Percentiles rank a stretch among this genome's conserved stretches.
Evolutionary conservation across 345 rosid species (phyloP).

Genomic region (sweet orange (Citrus sinensis)): DNA sequence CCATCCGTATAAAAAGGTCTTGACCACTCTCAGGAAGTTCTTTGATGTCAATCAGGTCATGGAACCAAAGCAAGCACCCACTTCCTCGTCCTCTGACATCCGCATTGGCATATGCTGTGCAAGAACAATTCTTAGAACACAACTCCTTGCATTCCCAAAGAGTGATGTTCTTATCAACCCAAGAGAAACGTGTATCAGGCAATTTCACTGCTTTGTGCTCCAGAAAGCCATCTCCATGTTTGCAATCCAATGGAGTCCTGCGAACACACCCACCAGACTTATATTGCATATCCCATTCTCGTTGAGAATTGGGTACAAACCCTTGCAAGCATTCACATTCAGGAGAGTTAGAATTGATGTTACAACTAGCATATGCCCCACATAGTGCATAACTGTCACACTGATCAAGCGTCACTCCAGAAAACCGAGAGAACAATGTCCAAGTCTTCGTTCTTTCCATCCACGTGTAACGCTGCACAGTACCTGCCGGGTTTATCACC

Average conservation of each 20-base stretch:
- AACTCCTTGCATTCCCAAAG: conserved; percentile 12
- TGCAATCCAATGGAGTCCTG: conserved; percentile 3
- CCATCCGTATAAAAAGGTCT: conserved; percentile 9
- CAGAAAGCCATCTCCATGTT: conserved; percentile 2
- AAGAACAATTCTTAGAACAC: conserved; percentile 21
- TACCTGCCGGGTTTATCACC: neutral
- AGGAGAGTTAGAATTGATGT: neutral
- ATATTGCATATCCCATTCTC: conserved; percentile 1
- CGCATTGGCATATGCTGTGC: conserved; percentile 18
- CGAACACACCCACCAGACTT: conserved; percentile 12
- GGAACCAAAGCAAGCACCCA: conserved; percentile 15
- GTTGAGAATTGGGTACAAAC: conserved; percentile 3
- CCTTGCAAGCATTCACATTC: conserved; percentile 16
- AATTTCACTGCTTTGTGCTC: neutral
- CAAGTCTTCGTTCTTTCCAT: neutral
- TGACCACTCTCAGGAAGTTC: neutral
- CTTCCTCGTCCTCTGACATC: conserved; percentile 11
- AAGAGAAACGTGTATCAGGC: conserved; percentile 5
- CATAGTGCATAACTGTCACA: conserved; percentile 14
- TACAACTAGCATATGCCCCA: conserved; percentile 16
- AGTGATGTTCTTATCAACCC: conserved; percentile 8
- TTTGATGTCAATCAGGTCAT: conserved; percentile 14
- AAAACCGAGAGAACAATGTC: neutral
- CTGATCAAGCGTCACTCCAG: neutral
- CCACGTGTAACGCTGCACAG: conserved; percentile 2